Conservation (phyloP, 441 rosid genomes). For the Theobroma grandiflorum region DNA sequence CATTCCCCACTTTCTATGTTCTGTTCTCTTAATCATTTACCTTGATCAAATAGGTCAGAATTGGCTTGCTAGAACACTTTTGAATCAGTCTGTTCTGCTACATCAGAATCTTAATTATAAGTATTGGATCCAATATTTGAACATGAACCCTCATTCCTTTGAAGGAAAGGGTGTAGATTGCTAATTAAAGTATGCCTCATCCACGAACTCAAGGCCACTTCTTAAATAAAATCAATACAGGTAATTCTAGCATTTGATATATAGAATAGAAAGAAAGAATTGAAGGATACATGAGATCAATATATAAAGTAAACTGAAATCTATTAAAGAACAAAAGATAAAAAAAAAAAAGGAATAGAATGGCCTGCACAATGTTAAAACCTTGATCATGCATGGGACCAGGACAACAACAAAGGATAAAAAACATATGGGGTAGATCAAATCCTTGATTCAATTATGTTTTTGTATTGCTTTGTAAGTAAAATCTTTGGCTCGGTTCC, state of each 20-base stretch:
- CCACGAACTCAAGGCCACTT: not conserved
- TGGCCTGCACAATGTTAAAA: not conserved
- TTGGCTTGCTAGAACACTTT: not conserved
- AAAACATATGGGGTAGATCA: slow-evolving; percentile 7
- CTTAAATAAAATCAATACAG: not conserved
- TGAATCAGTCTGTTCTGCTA: not conserved
- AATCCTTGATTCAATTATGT: not conserved
- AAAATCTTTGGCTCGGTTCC: slow-evolving; percentile 7
- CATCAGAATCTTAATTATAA: not conserved
- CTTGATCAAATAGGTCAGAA: not conserved
- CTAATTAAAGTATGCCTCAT: not conserved
- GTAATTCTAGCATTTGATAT: not conserved
- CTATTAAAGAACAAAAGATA: no score
- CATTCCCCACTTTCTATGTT: not conserved
- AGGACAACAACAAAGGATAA: not conserved
- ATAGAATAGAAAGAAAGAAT: not conserved
- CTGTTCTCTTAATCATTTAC: not conserved
- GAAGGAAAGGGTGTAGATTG: not conserved
- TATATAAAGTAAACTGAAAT: no score
- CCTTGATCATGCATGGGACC: not conserved
- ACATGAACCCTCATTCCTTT: not conserved
- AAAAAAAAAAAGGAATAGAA: no score
- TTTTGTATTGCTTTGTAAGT: not conserved
- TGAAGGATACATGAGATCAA: not conserved
- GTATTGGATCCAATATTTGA: not conserved